Percentiles rank a stretch among this genome's conserved stretches.
Conservation (phyloP, 2,329 filamentous ascomycete species). For the Chaetomium sp. region DNA sequence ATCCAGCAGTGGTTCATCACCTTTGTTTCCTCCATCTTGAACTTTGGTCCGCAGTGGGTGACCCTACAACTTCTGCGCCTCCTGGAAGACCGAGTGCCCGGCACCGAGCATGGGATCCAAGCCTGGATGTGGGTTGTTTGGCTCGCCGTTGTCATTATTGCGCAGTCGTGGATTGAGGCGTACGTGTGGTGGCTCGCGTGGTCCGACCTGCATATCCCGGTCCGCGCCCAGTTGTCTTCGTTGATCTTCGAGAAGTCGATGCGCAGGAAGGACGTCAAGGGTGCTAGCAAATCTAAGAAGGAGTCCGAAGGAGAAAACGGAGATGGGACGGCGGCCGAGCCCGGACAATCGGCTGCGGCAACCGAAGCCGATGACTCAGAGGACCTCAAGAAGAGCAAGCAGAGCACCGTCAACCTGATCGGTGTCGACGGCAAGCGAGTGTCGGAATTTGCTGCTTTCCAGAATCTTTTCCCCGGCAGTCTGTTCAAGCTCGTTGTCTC, state of each 20-base stretch:
- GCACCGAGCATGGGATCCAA: slow-evolving; percentile 40
- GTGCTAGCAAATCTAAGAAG: slow-evolving; percentile 43
- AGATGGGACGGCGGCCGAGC: slow-evolving; percentile 26
- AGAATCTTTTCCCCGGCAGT: slow-evolving; percentile 58
- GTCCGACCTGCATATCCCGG: slow-evolving; percentile 55
- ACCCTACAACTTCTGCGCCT: slow-evolving; percentile 59
- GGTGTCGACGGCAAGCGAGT: slow-evolving; percentile 69
- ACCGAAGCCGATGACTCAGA: slow-evolving; percentile 44
- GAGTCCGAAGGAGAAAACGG: slow-evolving; percentile 26
- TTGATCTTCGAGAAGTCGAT: slow-evolving; percentile 73
- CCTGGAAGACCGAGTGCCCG: slow-evolving; percentile 50
- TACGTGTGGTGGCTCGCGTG: slow-evolving; percentile 63
- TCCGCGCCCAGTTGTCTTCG: slow-evolving; percentile 63
- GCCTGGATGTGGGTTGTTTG: slow-evolving; percentile 64
- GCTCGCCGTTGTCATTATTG: slow-evolving; percentile 54
- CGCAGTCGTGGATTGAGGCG: slow-evolving; percentile 55
- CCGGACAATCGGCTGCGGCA: slow-evolving; percentile 29
- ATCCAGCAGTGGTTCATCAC: slow-evolving; percentile 54
- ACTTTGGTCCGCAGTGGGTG: slow-evolving; percentile 64
- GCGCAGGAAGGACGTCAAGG: slow-evolving; percentile 70
- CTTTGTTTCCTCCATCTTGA: slow-evolving; percentile 48
- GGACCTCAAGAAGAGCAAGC: slow-evolving; percentile 47
- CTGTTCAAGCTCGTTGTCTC: slow-evolving; percentile 59
- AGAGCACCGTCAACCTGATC: slow-evolving; percentile 70
- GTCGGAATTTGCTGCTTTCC: slow-evolving; percentile 60